Evolutionary conservation across 768 basidiomycete species (phyloP), one percentile per base, ranked within the genome.

Genomic region (Boletus insuetus): DNA sequence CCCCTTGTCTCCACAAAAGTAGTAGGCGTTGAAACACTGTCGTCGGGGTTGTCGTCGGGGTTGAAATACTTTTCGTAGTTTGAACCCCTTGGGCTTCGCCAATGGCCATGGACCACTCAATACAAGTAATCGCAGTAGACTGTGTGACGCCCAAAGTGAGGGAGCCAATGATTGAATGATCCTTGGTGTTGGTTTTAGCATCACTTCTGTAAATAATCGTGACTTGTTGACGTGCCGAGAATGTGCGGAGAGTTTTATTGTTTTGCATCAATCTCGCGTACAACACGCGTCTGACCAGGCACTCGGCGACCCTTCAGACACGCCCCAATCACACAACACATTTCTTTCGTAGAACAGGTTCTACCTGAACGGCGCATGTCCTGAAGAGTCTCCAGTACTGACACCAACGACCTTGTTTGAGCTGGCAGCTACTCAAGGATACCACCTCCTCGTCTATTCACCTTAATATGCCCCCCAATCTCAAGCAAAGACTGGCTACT

Each of bases 401-500:
- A 22, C 29, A 19, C 31, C 24, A 45, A 24, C 16, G 22, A 47
- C 48, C 45, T 43, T 32, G 12, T 22, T 6, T 2, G n/a, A 40
- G 17, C 20, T 34, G 17, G 17, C 24, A 38, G 11, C 40, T 24
- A 31, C 56, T 5, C 46, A 34, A 8, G 38, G 20, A 41, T 1
- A 35, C 26, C 17, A 32, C 22, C 22, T 13, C 14, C 5, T 35
- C 31, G 39, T 38, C 20, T 6, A 32, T 40, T 32, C 40, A 24
- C 32, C 42, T 14, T 24, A 24, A 58, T 24, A 65, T 70, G 65
- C 50, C 72, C 29, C 66, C 80, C 20, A 83, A 70, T 46, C 76
- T 89, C 55, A 89, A 86, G 70, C 86, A 89, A 64, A 73, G 82
- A 55, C 78, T 89, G 8, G 80, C 85, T 17, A 82, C 85, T 0